Evolutionary conservation across 495 filamentous ascomycete genomes (phyloP), one percentile per base, ranked within the genome.

Genomic region (Xylaria castorea): DNA sequence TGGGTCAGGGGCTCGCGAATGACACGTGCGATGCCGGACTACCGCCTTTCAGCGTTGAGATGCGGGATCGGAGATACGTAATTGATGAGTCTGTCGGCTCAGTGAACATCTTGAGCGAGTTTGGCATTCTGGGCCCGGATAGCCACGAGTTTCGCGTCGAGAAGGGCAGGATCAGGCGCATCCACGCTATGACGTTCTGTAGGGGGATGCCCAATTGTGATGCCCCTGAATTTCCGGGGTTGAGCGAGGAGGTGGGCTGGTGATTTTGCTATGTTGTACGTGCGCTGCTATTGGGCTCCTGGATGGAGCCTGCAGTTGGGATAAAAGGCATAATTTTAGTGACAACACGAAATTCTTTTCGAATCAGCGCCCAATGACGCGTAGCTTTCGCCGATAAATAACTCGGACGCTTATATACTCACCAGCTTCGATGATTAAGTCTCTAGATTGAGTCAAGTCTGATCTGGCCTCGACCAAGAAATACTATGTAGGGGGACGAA

Each of bases 151-250:
- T 76, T 14, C 44, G 74, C 9, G 50, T 76, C 0, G 72, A 76
- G 66, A 72, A 66, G 20, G 74, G 74, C 16, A 71, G 67, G 58
- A 44, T 76, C n/a, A 53, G 74, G 42, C 69, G 44, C 27, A 71
- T 76, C 36, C 74, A 76, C 27, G 73, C 75, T 3, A 75, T 79
- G 72, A 79, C 77, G 40, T 76, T 71, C 25, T 78, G 76, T 58
- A 71, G 73, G 74, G 71, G 69, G 51, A 76, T 73, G 58, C 71
- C 66, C 14, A 77, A 77, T 50, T 77, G 75, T 42, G 73, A 67
- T 32, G 64, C 64, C 20, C 63, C 64, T 53, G 64, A 67, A 3
- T 67, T 67, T 27, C 64, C 64, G 30, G 64, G 64, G 8, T 53
- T 67, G 64, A 34, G 48, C 32, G 64, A 67, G 46, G 64, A 67